Percentiles rank a stretch among this genome's conserved stretches.
phyloP scores from a whole-genome alignment of 805 yeast genomes.

The Wickerhamiella hasegawae region DNA sequence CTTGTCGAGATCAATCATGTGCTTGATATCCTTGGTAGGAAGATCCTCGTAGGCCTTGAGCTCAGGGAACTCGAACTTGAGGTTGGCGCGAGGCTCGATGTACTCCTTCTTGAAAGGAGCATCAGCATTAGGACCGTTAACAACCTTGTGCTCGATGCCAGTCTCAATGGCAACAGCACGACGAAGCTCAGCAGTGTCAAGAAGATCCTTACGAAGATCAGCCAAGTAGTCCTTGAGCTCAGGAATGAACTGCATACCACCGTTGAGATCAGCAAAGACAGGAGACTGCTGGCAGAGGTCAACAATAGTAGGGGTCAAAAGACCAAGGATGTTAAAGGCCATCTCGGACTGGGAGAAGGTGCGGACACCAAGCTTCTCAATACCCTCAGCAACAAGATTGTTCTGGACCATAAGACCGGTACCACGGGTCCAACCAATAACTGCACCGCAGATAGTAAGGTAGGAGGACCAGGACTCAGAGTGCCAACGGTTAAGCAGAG shows the following conservation, averaged over 20 bases:
- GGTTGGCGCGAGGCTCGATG: conserved; percentile 88
- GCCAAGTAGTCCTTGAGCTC: conserved; percentile 80
- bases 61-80: conserved; percentile 84
- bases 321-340: conserved; percentile 96
- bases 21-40: conserved; percentile 48
- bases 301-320: conserved; percentile 73
- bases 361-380: conserved; percentile 89
- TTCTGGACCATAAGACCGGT: conserved; percentile 97
- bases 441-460: conserved; percentile 94
- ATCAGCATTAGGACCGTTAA: conserved; percentile 79
- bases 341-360: conserved; percentile 97
- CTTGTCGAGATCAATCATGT: conserved; percentile 79
- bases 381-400: conserved; percentile 94
- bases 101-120: conserved; percentile 62
- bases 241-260: conserved; percentile 90
- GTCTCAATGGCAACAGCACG: conserved; percentile 91
- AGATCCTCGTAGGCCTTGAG: conserved; percentile 64
- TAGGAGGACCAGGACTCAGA: conserved; percentile 94
- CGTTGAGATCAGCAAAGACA: conserved; percentile 95
- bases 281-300: conserved; percentile 85
- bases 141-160: conserved; percentile 70
- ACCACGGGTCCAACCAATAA: conserved; percentile 99
- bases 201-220: conserved; percentile 53
- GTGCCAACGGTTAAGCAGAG: conserved; percentile 96
- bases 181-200: conserved; percentile 79